phyloP scores from a whole-genome alignment of 2,329 filamentous ascomycete genomes.

The Hymenotorrendiella dingleyae region DNA sequence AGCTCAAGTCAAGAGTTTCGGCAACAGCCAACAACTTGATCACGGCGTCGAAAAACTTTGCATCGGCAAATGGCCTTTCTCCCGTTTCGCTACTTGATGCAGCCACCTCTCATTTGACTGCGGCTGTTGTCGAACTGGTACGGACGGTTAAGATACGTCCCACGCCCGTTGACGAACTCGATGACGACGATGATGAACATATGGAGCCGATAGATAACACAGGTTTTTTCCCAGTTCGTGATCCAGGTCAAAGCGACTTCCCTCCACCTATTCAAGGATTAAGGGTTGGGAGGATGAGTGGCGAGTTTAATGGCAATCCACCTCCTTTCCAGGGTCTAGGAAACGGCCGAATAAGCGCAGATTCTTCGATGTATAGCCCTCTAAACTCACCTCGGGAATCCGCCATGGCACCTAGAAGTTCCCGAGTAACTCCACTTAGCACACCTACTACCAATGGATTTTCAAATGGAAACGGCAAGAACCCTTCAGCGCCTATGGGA shows the following conservation, averaged over 20 bases:
- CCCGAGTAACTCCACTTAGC: slow-evolving; percentile 17
- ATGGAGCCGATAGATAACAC: slow-evolving; percentile 62
- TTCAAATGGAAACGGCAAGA: slow-evolving; percentile 28
- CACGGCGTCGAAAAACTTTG: slow-evolving; percentile 89
- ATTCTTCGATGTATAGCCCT: slow-evolving; percentile 71
- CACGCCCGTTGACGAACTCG: slow-evolving; percentile 69
- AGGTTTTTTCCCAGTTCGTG: slow-evolving; percentile 59
- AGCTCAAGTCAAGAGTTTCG: slow-evolving; percentile 77
- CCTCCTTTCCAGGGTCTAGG: slow-evolving; percentile 53
- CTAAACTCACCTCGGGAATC: slow-evolving; percentile 62
- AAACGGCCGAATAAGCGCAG: slow-evolving; percentile 52
- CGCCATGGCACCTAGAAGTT: slow-evolving; percentile 28
- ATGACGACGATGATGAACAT: slow-evolving; percentile 66
- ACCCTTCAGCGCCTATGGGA: slow-evolving; percentile 29
- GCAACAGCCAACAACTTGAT: slow-evolving; percentile 93
- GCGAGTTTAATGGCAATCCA: slow-evolving; percentile 35
- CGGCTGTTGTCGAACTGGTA: slow-evolving; percentile 79
- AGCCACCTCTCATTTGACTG: slow-evolving; percentile 82
- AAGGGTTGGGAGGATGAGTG: slow-evolving; percentile 20
- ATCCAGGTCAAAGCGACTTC: slow-evolving; percentile 26
- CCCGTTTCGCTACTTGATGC: slow-evolving; percentile 93
- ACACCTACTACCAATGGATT: slow-evolving; percentile 11
- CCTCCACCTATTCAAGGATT: slow-evolving; percentile 53
- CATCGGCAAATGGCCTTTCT: slow-evolving; percentile 73
- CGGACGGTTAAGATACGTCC: slow-evolving; percentile 76